Percentiles rank a stretch among this genome's conserved stretches.
Conservation (phyloP, 768 basidiomycete species). For the Lentinula boryana region DNA sequence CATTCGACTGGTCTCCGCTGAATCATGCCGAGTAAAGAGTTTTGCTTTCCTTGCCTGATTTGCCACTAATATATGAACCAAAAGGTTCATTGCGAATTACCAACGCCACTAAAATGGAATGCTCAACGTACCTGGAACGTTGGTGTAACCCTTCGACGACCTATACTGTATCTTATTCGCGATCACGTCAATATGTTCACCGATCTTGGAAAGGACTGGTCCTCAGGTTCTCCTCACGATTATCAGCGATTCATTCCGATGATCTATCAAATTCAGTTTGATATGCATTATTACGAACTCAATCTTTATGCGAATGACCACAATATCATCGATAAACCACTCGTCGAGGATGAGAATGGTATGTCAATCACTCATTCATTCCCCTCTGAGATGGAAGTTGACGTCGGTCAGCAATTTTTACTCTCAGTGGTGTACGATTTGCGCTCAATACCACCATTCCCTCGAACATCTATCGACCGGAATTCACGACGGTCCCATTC, state of each 20-base stretch:
- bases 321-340: slow-evolving; percentile 91
- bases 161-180: slow-evolving; percentile 72
- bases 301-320: slow-evolving; percentile 90
- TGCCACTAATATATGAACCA: not conserved
- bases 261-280: slow-evolving; percentile 64
- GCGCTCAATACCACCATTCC: slow-evolving; percentile 51
- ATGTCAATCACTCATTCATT: slow-evolving; percentile 9
- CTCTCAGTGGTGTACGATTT: slow-evolving; percentile 52
- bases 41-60: not conserved
- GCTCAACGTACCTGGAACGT: slow-evolving; percentile 74
- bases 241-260: slow-evolving; percentile 82
- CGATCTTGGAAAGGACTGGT: slow-evolving; percentile 92
- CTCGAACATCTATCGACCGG: slow-evolving; percentile 67
- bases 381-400: not conserved
- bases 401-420: slow-evolving; percentile 60
- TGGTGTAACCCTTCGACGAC: slow-evolving; percentile 63
- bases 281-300: slow-evolving; percentile 70
- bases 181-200: slow-evolving; percentile 95
- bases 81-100: slow-evolving; percentile 69
- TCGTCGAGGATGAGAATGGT: slow-evolving; percentile 83
- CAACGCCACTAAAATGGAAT: slow-evolving; percentile 81
- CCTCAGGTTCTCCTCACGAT: slow-evolving; percentile 72
- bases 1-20: slow-evolving; percentile 68
- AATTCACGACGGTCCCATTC: slow-evolving; percentile 63
- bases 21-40: slow-evolving; percentile 65